These are phyloP conservation scores for Psidium friedrichsthalianum DNA, from an alignment of 345 rosid species.

Conservation along the genomic window DNA sequence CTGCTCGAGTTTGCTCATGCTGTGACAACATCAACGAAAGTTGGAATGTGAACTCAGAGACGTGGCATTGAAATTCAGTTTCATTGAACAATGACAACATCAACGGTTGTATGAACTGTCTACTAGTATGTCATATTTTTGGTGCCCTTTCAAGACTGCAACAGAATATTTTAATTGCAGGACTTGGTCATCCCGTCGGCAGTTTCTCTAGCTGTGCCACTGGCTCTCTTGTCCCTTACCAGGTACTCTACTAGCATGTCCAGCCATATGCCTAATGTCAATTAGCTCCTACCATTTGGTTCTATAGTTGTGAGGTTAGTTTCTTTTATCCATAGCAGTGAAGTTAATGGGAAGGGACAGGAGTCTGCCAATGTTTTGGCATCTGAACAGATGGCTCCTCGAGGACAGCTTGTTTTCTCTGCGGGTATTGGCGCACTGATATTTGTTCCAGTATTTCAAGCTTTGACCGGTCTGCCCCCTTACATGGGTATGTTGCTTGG, in stretches of 20 bases:
- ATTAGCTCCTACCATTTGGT: not conserved
- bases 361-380: constrained; percentile 52
- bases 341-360: constrained; percentile 76
- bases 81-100: not conserved
- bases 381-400: constrained; percentile 87
- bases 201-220: constrained; percentile 75
- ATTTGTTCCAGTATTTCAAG: constrained; percentile 87
- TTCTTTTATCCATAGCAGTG: constrained; percentile 35
- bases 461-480: constrained; percentile 93
- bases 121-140: not conserved
- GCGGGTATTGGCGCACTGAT: constrained; percentile 83
- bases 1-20: not conserved
- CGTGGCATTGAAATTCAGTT: not conserved
- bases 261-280: not conserved
- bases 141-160: not conserved
- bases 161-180: constrained; percentile 21
- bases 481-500: constrained; percentile 91
- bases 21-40: not conserved
- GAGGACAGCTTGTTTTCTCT: constrained; percentile 75
- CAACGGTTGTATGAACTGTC: not conserved
- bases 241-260: constrained; percentile 33
- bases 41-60: not conserved
- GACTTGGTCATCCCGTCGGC: constrained; percentile 59
- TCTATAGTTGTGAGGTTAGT: constrained; percentile 8
- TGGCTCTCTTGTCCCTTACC: constrained; percentile 78